Conservation (phyloP, 805 yeast species). For the Ogataea paraovalis region DNA sequence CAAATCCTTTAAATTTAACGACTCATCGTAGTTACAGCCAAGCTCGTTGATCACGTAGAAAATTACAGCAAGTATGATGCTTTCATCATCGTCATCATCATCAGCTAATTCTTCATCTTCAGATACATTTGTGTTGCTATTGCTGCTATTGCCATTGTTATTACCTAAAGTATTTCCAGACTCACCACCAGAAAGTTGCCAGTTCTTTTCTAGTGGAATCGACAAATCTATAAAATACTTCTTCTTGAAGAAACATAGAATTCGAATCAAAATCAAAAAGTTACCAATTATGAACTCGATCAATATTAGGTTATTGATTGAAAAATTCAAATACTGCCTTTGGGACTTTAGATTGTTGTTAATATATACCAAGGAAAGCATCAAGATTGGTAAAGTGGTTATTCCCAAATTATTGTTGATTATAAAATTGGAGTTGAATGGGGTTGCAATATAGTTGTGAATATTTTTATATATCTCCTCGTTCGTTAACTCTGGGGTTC, state of each 20-base stretch:
- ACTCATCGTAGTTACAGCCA: constrained; percentile 18
- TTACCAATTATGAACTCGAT: constrained; percentile 42
- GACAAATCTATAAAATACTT: constrained; percentile 23
- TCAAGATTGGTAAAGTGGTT: constrained; percentile 45
- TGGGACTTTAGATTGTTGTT: constrained; percentile 27
- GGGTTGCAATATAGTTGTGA: constrained; percentile 17
- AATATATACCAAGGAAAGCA: constrained; percentile 30
- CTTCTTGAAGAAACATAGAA: constrained; percentile 33
- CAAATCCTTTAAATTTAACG: constrained; percentile 1
- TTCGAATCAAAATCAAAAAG: constrained; percentile 41
- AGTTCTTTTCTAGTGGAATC: constrained; percentile 18
- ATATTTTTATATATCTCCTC: constrained; percentile 21
- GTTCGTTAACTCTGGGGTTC: constrained; percentile 10
- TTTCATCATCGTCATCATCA: constrained; percentile 24
- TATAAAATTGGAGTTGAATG: constrained; percentile 24
- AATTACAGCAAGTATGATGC: constrained; percentile 27
- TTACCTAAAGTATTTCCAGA: constrained; percentile 1
- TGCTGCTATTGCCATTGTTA: constrained; percentile 1
- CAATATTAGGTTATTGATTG: constrained; percentile 31
- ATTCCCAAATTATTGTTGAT: constrained; percentile 52
- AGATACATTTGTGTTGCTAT: constrained; percentile 5
- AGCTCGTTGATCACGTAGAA: constrained; percentile 26
- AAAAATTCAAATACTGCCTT: constrained; percentile 29
- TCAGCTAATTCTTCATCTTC: constrained; percentile 16
- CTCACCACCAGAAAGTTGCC: constrained; percentile 10